A percentile compares a stretch with the other conserved stretches of the same genome.
phyloP scores from a whole-genome alignment of 2,329 filamentous ascomycete genomes.

The Clonostachys solani region DNA sequence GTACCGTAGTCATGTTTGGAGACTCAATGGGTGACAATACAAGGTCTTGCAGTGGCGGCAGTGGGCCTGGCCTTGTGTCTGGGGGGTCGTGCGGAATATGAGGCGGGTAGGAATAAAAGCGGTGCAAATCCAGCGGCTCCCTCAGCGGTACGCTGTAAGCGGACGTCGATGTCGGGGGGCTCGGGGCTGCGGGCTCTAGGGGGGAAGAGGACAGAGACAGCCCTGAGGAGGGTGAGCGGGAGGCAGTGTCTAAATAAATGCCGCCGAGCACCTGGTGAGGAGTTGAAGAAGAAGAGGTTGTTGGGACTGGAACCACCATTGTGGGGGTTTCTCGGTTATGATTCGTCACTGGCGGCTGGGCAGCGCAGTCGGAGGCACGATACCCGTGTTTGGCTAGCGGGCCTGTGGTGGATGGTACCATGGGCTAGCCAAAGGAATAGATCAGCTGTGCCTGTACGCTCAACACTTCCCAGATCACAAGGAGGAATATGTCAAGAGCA shows the following conservation, averaged over 20 bases:
- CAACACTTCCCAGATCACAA: too few relatives aligned
- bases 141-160: too few relatives aligned
- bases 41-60: conserved; percentile 15
- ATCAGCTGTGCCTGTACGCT: background rate
- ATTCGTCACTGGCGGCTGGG: conserved; percentile 7
- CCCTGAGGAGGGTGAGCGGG: background rate
- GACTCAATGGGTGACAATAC: conserved; percentile 30
- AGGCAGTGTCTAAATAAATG: background rate
- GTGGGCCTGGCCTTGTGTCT: conserved; percentile 7
- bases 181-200: conserved; percentile 1
- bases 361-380: conserved; percentile 12
- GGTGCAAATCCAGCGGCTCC: too few relatives aligned
- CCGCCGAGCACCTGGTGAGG: background rate
- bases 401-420: background rate
- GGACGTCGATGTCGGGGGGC: too few relatives aligned
- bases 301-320: background rate
- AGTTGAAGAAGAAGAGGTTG: conserved; percentile 5
- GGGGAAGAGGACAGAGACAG: background rate
- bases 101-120: conserved; percentile 1
- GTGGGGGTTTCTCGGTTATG: conserved; percentile 1
- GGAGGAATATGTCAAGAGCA: background rate
- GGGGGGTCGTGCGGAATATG: too few relatives aligned
- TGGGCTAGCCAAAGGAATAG: background rate
- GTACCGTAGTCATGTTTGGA: conserved; percentile 43
- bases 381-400: background rate